Percentiles rank a stretch among this genome's conserved stretches.
These are phyloP conservation scores for Capronia coronata DNA, from an alignment of 2,329 filamentous ascomycete genomes.

Conservation along the genomic window DNA sequence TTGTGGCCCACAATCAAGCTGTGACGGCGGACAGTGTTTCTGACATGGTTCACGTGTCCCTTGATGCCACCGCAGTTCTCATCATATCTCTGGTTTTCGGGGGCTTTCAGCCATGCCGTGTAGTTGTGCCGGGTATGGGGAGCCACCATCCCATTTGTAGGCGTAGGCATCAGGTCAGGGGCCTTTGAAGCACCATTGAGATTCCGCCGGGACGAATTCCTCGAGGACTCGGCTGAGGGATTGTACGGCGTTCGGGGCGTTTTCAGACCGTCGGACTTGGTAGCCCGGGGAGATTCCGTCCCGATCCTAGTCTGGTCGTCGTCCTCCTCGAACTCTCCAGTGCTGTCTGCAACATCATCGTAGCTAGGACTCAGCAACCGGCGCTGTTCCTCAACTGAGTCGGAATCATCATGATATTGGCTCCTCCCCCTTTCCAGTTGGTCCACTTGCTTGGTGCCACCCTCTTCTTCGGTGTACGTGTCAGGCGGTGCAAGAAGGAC, in stretches of 20 bases:
- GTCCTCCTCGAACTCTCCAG: slow-evolving; percentile 24
- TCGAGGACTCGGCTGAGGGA: slow-evolving; percentile 19
- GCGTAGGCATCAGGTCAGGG: slow-evolving; percentile 36
- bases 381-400: slow-evolving; percentile 30
- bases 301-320: slow-evolving; percentile 26
- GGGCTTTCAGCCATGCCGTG: slow-evolving; percentile 52
- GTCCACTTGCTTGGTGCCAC: slow-evolving; percentile 34
- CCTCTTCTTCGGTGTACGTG: slow-evolving; percentile 41
- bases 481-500: slow-evolving; percentile 82
- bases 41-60: slow-evolving; percentile 30
- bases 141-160: slow-evolving; percentile 45
- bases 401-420: slow-evolving; percentile 38
- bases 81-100: slow-evolving; percentile 32
- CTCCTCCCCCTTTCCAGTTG: slow-evolving; percentile 37
- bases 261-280: slow-evolving; percentile 26
- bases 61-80: slow-evolving; percentile 29
- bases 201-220: slow-evolving; percentile 16
- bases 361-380: slow-evolving; percentile 23
- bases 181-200: slow-evolving; percentile 7
- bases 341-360: slow-evolving; percentile 15
- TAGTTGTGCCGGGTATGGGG: slow-evolving; percentile 42
- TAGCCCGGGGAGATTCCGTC: slow-evolving; percentile 24
- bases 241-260: slow-evolving; percentile 24
- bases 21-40: slow-evolving; percentile 25
- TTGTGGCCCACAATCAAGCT: slow-evolving; percentile 21